Conservation (phyloP, 1,284 basidiomycete species). For the Cryptococcus maquisensis region DNA sequence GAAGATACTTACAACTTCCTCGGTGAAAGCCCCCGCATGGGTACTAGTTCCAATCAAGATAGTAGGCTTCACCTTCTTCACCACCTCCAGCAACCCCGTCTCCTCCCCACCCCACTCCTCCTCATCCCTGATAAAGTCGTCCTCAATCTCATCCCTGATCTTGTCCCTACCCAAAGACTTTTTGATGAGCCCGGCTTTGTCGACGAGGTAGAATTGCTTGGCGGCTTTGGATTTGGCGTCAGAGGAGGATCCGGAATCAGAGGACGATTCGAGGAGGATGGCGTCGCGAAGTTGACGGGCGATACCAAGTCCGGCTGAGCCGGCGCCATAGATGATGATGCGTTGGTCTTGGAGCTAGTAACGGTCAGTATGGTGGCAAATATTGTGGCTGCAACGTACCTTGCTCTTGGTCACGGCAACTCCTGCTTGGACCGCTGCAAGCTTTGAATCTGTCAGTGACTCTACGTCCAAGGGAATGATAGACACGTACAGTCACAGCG, state of each 20-base stretch:
- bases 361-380: slow-evolving; percentile 64
- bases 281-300: slow-evolving; percentile 60
- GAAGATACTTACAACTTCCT: slow-evolving; percentile 54
- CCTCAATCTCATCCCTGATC: slow-evolving; percentile 55
- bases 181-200: slow-evolving; percentile 48
- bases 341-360: slow-evolving; percentile 65
- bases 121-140: slow-evolving; percentile 57
- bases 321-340: slow-evolving; percentile 72
- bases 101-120: slow-evolving; percentile 51
- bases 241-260: slow-evolving; percentile 23
- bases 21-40: slow-evolving; percentile 69
- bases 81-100: slow-evolving; percentile 61
- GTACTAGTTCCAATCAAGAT: slow-evolving; percentile 80
- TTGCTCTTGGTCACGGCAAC: slow-evolving; percentile 63
- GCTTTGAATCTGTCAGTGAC: slow-evolving; percentile 56
- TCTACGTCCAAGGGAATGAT: slow-evolving; percentile 28
- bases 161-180: slow-evolving; percentile 52
- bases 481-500: slow-evolving; percentile 59
- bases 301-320: slow-evolving; percentile 77
- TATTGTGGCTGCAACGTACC: slow-evolving; percentile 48
- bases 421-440: slow-evolving; percentile 66
- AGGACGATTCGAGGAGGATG: slow-evolving; percentile 56
- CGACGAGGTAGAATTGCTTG: slow-evolving; percentile 60
- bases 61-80: slow-evolving; percentile 64
- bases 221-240: slow-evolving; percentile 54